A percentile compares a stretch with the other conserved stretches of the same genome.
phyloP scores from a whole-genome alignment of 352 stramenopile species.

The Paralagenidium karlingii region DNA sequence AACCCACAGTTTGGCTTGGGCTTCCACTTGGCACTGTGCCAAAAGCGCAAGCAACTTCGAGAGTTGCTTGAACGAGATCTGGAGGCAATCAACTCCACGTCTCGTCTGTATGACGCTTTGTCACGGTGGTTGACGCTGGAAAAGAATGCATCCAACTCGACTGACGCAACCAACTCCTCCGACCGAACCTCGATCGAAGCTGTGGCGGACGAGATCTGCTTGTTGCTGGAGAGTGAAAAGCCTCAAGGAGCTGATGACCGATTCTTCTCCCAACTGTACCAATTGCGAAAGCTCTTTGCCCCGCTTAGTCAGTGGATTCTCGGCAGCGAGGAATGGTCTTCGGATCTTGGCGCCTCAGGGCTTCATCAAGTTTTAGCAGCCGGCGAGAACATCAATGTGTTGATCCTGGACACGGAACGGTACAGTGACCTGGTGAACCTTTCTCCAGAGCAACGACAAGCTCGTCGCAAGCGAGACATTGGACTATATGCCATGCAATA shows the following conservation, averaged over 20 bases:
- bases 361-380: slow-evolving; percentile 63
- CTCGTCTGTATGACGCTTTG: slow-evolving; percentile 34
- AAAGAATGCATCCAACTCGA: too few relatives aligned
- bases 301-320: slow-evolving; percentile 74
- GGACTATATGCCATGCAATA: slow-evolving; percentile 91
- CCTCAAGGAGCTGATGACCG: slow-evolving; percentile 20
- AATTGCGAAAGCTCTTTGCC: slow-evolving; percentile 39
- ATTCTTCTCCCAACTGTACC: slow-evolving; percentile 31
- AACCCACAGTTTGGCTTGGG: slow-evolving; percentile 74
- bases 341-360: slow-evolving; percentile 48
- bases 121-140: slow-evolving; percentile 30
- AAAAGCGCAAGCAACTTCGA: slow-evolving; percentile 55
- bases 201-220: slow-evolving; percentile 45
- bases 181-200: slow-evolving; percentile 13
- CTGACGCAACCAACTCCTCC: neutral
- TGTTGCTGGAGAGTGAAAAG: slow-evolving; percentile 53
- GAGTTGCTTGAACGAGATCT: slow-evolving; percentile 24
- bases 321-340: slow-evolving; percentile 62
- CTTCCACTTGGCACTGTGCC: slow-evolving; percentile 48
- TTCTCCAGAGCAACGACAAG: too few relatives aligned
- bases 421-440: slow-evolving; percentile 35
- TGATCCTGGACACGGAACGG: slow-evolving; percentile 65
- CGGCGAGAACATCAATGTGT: slow-evolving; percentile 63
- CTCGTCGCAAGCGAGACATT: slow-evolving; percentile 86
- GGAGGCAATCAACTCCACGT: slow-evolving; percentile 12